phyloP scores from a whole-genome alignment of 148 eudicot species.

The Rhododendron henanense region DNA sequence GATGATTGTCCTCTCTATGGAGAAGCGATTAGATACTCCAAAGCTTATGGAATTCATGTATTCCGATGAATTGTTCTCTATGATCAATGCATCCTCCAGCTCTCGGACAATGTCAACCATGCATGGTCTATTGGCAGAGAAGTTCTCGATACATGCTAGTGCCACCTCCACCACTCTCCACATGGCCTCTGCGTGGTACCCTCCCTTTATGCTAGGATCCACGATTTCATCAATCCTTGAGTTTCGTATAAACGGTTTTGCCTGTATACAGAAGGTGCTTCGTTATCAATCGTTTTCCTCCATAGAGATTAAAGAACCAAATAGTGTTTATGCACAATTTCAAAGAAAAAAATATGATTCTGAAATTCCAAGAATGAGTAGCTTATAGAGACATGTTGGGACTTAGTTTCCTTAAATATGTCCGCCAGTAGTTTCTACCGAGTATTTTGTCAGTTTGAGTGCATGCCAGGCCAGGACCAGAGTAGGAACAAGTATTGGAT shows the following conservation, averaged over 20 bases:
- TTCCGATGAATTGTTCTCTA: constrained; percentile 55
- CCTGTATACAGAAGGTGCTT: constrained; percentile 26
- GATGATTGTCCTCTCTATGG: constrained; percentile 41
- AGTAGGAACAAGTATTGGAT: not conserved
- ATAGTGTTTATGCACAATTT: not conserved
- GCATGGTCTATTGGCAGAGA: constrained; percentile 45
- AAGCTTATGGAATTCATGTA: constrained; percentile 52
- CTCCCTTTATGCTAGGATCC: constrained; percentile 53
- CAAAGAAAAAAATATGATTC: not conserved
- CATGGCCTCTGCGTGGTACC: constrained; percentile 54
- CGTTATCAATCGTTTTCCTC: not conserved
- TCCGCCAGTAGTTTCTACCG: not conserved
- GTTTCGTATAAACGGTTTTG: constrained; percentile 43
- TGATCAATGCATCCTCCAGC: constrained; percentile 56
- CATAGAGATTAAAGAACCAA: not conserved
- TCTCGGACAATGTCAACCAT: constrained; percentile 56
- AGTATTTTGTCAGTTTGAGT: not conserved
- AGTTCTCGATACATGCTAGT: constrained; percentile 48
- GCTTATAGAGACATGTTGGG: not conserved
- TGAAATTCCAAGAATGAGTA: constrained; percentile 1
- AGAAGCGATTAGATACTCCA: constrained; percentile 44
- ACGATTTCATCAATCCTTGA: constrained; percentile 48
- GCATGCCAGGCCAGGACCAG: not conserved
- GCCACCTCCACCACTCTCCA: constrained; percentile 66
- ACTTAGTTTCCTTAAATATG: not conserved